phyloP scores from a whole-genome alignment of 768 basidiomycete genomes.

The Termitomyces sp. region DNA sequence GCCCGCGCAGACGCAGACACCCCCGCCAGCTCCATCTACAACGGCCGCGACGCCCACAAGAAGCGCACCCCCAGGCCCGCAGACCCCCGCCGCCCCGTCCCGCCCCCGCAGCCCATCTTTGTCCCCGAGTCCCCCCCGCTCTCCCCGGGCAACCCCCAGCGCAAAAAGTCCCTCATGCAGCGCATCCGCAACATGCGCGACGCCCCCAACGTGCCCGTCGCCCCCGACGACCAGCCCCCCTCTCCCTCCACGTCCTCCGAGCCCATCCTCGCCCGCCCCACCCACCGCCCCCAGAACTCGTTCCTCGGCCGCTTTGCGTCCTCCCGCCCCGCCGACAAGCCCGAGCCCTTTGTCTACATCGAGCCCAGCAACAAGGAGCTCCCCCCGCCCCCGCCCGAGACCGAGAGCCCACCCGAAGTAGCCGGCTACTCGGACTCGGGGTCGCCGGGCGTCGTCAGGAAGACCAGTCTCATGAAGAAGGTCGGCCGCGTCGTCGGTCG shows the following conservation, averaged over 20 bases:
- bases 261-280: conserved; percentile 40
- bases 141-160: conserved; percentile 52
- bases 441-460: conserved; percentile 55
- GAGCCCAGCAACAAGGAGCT: conserved; percentile 58
- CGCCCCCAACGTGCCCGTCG: conserved; percentile 75
- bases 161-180: conserved; percentile 81
- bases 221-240: conserved; percentile 34
- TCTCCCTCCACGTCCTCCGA: conserved; percentile 33
- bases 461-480: conserved; percentile 77
- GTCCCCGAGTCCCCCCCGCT: conserved; percentile 53
- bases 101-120: conserved; percentile 83
- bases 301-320: conserved; percentile 66
- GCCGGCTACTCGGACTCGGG: conserved; percentile 50
- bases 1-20: conserved; percentile 49
- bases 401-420: conserved; percentile 17
- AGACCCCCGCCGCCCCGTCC: conserved; percentile 37
- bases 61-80: conserved; percentile 32
- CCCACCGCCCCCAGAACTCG: conserved; percentile 69
- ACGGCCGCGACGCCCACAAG: conserved; percentile 49
- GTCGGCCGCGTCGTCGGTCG: conserved; percentile 69
- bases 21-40: conserved; percentile 64
- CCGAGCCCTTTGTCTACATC: conserved; percentile 65
- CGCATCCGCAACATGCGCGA: conserved; percentile 88
- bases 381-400: conserved; percentile 33
- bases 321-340: conserved; percentile 26